Evolutionary conservation across 225 moss, liverwort and hornwort genomes (phyloP).

Genomic region (Marchantia paleacea): DNA sequence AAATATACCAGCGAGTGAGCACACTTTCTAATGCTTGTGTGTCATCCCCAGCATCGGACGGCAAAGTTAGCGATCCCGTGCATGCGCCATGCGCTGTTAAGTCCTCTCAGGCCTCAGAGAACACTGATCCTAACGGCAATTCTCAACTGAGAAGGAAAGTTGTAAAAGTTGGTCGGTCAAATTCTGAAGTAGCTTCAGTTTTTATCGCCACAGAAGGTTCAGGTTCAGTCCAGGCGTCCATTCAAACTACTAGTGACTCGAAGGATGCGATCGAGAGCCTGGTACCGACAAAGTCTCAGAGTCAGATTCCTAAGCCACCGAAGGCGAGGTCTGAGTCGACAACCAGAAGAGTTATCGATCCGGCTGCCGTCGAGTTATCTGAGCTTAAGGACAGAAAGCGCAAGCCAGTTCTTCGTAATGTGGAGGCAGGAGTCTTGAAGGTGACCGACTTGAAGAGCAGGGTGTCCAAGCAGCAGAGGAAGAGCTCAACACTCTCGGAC

Average conservation of each 20-base stretch:
- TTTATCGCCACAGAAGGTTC: neutral
- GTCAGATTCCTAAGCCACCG: neutral
- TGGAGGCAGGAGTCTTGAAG: slow-evolving; percentile 4
- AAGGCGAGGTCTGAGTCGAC: neutral
- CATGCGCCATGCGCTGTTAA: neutral
- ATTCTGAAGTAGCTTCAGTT: neutral
- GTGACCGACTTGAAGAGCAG: neutral
- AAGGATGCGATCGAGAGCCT: neutral
- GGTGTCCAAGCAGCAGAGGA: slow-evolving; percentile 8
- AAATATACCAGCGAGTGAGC: slow-evolving; percentile 14
- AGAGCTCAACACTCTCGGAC: neutral
- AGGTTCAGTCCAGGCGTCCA: neutral
- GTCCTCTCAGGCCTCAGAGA: slow-evolving; percentile 12
- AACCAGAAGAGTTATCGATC: neutral
- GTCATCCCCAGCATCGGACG: neutral
- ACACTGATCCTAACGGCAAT: slow-evolving; percentile 27
- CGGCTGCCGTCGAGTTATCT: neutral
- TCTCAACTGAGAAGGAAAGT: neutral
- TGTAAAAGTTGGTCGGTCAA: neutral
- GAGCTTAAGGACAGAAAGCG: slow-evolving; percentile 22
- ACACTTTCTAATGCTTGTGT: neutral
- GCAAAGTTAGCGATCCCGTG: neutral
- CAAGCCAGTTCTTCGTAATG: slow-evolving; percentile 16
- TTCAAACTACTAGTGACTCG: neutral
- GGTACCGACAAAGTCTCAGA: neutral